phyloP scores from a whole-genome alignment of 257 asterid species.

The Nicotiana otophora region DNA sequence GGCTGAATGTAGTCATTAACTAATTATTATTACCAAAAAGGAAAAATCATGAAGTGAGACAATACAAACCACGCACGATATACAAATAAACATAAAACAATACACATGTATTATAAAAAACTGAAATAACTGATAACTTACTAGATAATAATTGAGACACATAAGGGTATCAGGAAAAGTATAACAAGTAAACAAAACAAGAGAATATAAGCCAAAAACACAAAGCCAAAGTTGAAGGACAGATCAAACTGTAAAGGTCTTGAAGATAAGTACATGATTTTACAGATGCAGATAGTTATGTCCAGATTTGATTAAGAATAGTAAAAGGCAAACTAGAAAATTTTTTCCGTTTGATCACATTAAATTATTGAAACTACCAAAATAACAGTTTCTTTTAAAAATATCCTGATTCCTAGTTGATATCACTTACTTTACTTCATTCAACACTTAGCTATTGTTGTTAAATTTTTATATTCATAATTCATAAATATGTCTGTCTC shows the following conservation, averaged over 20 bases:
- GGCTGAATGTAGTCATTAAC: not conserved
- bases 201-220: conserved; percentile 24
- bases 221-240: conserved; percentile 25
- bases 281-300: not conserved
- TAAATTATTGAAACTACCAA: not conserved
- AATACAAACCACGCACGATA: not conserved
- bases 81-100: not conserved
- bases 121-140: not conserved
- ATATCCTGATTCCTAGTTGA: not conserved
- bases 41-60: not conserved
- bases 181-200: conserved; percentile 13
- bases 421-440: not conserved
- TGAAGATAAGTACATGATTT: conserved; percentile 17
- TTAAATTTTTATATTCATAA: not conserved
- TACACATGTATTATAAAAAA: not conserved
- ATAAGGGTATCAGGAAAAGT: not conserved
- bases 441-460: not conserved
- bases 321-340: not conserved
- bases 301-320: not conserved
- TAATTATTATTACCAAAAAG: not conserved
- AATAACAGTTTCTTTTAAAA: not conserved
- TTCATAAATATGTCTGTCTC: not conserved
- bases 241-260: conserved; percentile 29
- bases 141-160: conserved; percentile 9
- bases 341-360: not conserved